Base-by-base conservation (phyloP, 495 filamentous ascomycete species). In the Penicillium canariense region DNA sequence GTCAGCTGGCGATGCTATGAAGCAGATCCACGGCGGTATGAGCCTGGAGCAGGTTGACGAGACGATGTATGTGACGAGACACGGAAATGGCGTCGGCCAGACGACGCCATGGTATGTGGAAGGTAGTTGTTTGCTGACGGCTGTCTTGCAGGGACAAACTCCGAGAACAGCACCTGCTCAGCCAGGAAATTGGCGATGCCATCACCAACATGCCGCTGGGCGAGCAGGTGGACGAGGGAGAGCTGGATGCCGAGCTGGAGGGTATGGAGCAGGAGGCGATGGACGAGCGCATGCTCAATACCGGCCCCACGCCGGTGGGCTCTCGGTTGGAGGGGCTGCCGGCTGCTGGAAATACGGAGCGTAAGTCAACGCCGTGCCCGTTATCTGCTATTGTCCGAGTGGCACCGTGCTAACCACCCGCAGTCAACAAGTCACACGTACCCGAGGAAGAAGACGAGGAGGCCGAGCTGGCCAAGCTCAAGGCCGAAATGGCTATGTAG, bases 401-500 rank as follows among this genome's bases (percentile, higher is more conserved):
- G 18, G 22, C 5, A 10, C n/a, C 17, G 9, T 46, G 31, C 51
- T 62, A 54, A 63, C 30, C 5, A 26, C 31, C 3, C 11, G 2
- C 30, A 43, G 53, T 12, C 42, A 50, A 66, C 59, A 61, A 54
- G 55, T 55, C 67, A 87, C 85, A 77, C 74, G 77, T 46, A 84
- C 84, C 71, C 45, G 77, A 82, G 56, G 84, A 87, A 69, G 92
- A 96, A 68, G 93, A 97, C 83, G 92, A 97, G 65, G 94, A 97
- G 69, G 93, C 86, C 60, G 95, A 99, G 75, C 78, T 99, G 65
- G 83, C 85, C 68, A 96, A 94, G 72, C 70, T 98, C 62, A 91
- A 93, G 71, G 93, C 90, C 35, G 94, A 97, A 74, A 98, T 98
- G 94, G 91, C 92, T 52, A 96, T 97, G 87, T 63, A 68, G 66